phyloP scores from a whole-genome alignment of 1,284 basidiomycete species.

The Malassezia cuniculi region DNA sequence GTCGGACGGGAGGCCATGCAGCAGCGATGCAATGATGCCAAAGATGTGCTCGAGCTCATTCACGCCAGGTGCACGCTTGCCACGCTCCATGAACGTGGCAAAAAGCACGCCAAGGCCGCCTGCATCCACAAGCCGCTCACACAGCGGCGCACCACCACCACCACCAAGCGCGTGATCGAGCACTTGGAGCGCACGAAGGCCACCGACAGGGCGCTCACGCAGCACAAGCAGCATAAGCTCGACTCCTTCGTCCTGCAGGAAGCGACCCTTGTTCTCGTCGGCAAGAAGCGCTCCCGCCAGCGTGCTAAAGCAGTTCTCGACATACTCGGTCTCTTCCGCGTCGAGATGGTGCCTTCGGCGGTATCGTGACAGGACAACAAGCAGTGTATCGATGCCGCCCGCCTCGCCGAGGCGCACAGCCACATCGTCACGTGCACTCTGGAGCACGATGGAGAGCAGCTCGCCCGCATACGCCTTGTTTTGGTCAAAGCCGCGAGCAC shows the following conservation, averaged over 20 bases:
- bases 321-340: conserved; percentile 83
- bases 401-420: conserved; percentile 43
- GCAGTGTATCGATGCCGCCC: conserved; percentile 64
- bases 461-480: conserved; percentile 47
- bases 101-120: conserved; percentile 79
- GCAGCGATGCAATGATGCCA: conserved; percentile 71
- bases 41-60: conserved; percentile 74
- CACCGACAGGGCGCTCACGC: conserved; percentile 63
- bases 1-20: conserved; percentile 78
- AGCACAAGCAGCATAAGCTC: conserved; percentile 94
- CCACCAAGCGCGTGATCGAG: conserved; percentile 82
- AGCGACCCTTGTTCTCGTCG: conserved; percentile 65
- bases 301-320: conserved; percentile 87
- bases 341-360: conserved; percentile 67
- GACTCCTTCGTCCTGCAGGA: conserved; percentile 79
- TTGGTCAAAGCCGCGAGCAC: conserved; percentile 20
- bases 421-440: conserved; percentile 47
- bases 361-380: conserved; percentile 65
- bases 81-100: conserved; percentile 60
- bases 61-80: background rate
- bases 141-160: conserved; percentile 55
- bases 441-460: conserved; percentile 74
- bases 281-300: conserved; percentile 62
- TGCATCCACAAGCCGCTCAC: conserved; percentile 73
- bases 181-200: conserved; percentile 53